Conservation (phyloP, 2,329 filamentous ascomycete species). For the Alternaria atra region DNA sequence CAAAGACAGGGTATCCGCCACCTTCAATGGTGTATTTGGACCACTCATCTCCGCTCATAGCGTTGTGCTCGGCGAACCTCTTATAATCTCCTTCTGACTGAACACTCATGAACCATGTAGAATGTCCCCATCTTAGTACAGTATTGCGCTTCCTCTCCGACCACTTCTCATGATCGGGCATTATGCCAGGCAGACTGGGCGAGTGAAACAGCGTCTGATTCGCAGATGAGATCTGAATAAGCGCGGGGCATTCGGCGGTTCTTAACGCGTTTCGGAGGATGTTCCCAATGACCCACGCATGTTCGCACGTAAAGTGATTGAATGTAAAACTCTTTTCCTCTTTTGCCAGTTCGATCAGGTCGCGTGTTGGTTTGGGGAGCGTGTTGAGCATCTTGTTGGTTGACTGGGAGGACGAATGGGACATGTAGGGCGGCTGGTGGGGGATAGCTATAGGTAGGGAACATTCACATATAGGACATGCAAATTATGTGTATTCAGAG, state of each 20-base stretch:
- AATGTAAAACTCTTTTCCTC: constrained; percentile 58
- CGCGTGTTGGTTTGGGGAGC: constrained; percentile 46
- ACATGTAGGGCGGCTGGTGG: not conserved
- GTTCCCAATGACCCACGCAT: constrained; percentile 72
- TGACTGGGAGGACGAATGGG: constrained; percentile 5
- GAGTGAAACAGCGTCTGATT: constrained; percentile 74
- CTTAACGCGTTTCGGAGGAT: constrained; percentile 71
- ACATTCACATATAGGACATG: constrained; percentile 10
- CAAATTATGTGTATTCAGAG: constrained; percentile 2
- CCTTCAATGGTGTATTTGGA: constrained; percentile 79
- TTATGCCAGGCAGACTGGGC: constrained; percentile 71
- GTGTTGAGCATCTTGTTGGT: constrained; percentile 27
- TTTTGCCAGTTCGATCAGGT: constrained; percentile 51
- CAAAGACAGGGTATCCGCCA: constrained; percentile 76
- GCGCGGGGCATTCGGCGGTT: constrained; percentile 62
- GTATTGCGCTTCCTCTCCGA: constrained; percentile 72
- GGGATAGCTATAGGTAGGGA: constrained; percentile 12
- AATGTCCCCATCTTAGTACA: constrained; percentile 74
- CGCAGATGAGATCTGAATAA: constrained; percentile 72
- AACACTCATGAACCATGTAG: constrained; percentile 75
- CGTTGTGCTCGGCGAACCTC: constrained; percentile 71
- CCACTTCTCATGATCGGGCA: constrained; percentile 75
- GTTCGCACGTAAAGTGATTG: constrained; percentile 67
- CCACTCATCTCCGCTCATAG: constrained; percentile 61
- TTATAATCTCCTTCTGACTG: constrained; percentile 74